Conservation (phyloP, 441 rosid genomes). For the Gossypium schwendimanii region DNA sequence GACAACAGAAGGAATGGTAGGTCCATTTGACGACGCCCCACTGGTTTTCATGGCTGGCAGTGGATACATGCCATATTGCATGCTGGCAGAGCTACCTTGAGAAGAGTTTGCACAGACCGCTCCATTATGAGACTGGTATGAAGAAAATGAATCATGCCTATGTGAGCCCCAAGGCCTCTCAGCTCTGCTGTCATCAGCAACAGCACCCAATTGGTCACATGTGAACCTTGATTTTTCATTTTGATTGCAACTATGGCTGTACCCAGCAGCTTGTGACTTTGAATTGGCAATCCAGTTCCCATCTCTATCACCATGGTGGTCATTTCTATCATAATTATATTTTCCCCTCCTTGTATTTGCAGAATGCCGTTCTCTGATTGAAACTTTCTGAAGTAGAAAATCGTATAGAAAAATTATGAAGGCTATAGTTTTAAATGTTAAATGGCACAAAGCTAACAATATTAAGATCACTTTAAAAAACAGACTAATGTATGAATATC, state of each 20-base stretch:
- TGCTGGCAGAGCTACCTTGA: slow-evolving; percentile 46
- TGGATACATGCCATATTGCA: slow-evolving; percentile 65
- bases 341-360: slow-evolving; percentile 66
- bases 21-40: slow-evolving; percentile 58
- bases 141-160: slow-evolving; percentile 48
- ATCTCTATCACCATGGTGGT: slow-evolving; percentile 68
- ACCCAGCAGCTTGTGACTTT: slow-evolving; percentile 57
- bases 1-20: slow-evolving; percentile 54
- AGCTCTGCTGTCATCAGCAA: slow-evolving; percentile 36
- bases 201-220: slow-evolving; percentile 37
- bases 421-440: background rate
- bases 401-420: slow-evolving; percentile 12
- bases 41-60: slow-evolving; percentile 47
- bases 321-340: slow-evolving; percentile 65
- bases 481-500: background rate
- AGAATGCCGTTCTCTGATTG: slow-evolving; percentile 61
- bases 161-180: slow-evolving; percentile 68
- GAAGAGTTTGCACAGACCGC: slow-evolving; percentile 42
- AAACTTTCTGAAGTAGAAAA: slow-evolving; percentile 50
- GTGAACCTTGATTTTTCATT: slow-evolving; percentile 60
- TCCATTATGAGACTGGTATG: slow-evolving; percentile 61
- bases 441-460: background rate
- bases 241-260: slow-evolving; percentile 49
- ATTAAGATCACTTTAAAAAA: background rate
- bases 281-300: slow-evolving; percentile 60